Conservation (phyloP, 179 eudicot genomes). For the Actinidia polygama region DNA sequence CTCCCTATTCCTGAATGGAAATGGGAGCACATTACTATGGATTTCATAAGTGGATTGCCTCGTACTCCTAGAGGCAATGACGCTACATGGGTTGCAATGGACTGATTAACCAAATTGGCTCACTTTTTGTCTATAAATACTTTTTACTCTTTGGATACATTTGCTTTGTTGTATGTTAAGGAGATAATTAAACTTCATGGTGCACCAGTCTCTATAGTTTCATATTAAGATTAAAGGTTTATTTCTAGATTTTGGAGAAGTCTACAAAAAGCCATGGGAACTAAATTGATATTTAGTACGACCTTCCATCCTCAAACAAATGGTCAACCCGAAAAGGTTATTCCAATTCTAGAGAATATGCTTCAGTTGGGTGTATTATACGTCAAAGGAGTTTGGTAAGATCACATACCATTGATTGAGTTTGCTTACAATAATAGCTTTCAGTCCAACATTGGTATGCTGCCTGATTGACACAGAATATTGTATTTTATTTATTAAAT, state of each 20-base stretch:
- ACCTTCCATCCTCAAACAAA: not conserved
- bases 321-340: not conserved
- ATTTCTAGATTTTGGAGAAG: not conserved
- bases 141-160: not conserved
- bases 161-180: not conserved
- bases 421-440: not conserved
- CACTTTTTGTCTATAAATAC: too few relatives aligned
- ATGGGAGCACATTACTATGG: too few relatives aligned
- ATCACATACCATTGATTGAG: not conserved
- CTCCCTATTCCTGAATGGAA: too few relatives aligned
- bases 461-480: too few relatives aligned
- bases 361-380: not conserved
- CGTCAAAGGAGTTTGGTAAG: not conserved
- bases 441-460: not conserved
- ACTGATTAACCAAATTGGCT: not conserved
- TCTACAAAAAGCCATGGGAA: not conserved
- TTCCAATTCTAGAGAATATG: not conserved
- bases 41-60: too few relatives aligned
- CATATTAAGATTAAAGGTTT: not conserved
- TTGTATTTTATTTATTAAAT: too few relatives aligned
- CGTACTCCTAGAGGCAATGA: too few relatives aligned
- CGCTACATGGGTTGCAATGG: too few relatives aligned
- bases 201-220: not conserved
- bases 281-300: not conserved
- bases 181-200: not conserved